phyloP scores from a whole-genome alignment of 768 basidiomycete species.

The Mycena albidolilacea region DNA sequence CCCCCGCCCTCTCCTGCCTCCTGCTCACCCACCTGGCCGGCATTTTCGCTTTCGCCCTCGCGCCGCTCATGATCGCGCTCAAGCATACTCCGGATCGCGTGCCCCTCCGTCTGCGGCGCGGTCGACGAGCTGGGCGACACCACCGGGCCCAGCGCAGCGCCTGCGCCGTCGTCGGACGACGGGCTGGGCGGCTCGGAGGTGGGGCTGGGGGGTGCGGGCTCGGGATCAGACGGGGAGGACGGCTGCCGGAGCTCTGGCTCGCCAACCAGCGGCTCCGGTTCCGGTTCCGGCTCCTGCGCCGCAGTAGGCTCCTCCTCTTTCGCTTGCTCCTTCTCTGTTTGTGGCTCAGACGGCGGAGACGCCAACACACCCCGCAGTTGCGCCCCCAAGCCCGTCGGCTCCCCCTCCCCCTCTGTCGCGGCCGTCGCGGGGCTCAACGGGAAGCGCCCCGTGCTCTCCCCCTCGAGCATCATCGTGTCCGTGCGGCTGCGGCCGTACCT shows the following conservation, averaged over 20 bases:
- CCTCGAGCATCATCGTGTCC: constrained; percentile 68
- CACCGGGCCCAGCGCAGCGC: background rate
- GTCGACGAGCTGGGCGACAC: background rate
- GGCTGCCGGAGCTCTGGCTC: background rate
- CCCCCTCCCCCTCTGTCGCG: background rate
- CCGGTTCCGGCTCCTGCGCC: background rate
- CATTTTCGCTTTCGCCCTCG: too few relatives aligned
- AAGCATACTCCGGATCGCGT: too few relatives aligned
- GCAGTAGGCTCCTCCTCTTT: background rate
- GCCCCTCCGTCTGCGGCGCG: too few relatives aligned
- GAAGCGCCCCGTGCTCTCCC: constrained; percentile 43
- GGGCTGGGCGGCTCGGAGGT: background rate
- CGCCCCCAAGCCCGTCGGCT: background rate
- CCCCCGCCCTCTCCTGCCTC: too few relatives aligned
- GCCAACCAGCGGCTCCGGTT: too few relatives aligned
- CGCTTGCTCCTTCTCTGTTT: background rate
- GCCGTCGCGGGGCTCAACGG: constrained; percentile 31
- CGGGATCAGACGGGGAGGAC: background rate
- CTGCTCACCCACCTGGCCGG: too few relatives aligned
- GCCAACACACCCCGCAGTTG: background rate
- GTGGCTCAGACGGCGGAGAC: background rate
- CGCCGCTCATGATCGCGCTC: too few relatives aligned
- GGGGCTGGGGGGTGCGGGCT: background rate
- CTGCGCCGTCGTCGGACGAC: background rate
- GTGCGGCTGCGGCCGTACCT: constrained; percentile 61